Conservation (phyloP, 2,329 filamentous ascomycete genomes). For the Claviceps fusiformis region DNA sequence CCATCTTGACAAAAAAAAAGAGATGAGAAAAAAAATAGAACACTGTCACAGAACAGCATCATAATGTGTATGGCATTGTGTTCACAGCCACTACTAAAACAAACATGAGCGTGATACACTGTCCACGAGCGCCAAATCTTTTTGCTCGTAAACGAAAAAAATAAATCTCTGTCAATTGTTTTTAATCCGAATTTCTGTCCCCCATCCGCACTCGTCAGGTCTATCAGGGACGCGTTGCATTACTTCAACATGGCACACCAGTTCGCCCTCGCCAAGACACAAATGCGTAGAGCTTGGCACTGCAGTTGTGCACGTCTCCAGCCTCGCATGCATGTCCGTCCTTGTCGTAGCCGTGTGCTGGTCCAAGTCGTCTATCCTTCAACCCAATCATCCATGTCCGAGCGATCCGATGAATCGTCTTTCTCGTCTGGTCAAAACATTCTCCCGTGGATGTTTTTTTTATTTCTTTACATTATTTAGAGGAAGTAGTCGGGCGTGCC, state of each 20-base stretch:
- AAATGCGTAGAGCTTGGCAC: neutral
- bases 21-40: neutral
- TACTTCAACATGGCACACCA: neutral
- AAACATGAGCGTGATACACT: neutral
- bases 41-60: neutral
- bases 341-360: neutral
- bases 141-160: neutral
- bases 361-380: neutral
- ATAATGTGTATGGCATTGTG: neutral
- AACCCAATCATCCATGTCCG: neutral
- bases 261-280: neutral
- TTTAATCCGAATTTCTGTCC: neutral
- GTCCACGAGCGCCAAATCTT: neutral
- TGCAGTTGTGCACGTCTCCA: neutral
- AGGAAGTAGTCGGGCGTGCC: conserved; percentile 97
- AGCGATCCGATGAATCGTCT: conserved; percentile 15
- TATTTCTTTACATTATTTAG: conserved; percentile 42
- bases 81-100: neutral
- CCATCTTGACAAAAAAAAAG: too few relatives aligned
- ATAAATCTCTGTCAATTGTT: neutral
- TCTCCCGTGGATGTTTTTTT: neutral
- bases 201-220: neutral
- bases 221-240: neutral
- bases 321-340: neutral
- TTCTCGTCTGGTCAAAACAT: neutral